Percentiles rank a stretch among this genome's conserved stretches.
Conservation (phyloP, 768 basidiomycete genomes). For the Boletus reticuloceps region DNA sequence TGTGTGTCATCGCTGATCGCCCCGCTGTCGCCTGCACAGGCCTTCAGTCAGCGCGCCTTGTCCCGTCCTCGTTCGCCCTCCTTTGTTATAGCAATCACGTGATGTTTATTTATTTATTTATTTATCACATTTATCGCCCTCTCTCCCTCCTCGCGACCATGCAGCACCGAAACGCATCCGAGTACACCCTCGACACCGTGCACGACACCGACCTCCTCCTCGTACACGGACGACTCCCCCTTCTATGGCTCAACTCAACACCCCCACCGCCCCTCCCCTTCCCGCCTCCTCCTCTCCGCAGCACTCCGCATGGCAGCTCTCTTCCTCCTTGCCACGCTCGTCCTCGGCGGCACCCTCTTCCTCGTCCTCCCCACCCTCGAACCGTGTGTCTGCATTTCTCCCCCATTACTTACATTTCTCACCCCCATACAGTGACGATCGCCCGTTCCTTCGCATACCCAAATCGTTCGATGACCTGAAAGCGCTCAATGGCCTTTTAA, state of each 20-base stretch:
- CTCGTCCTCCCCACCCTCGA: conserved; percentile 77
- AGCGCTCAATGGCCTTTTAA: conserved; percentile 77
- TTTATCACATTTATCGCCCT: not conserved
- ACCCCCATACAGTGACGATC: conserved; percentile 59
- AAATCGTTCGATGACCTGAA: conserved; percentile 87
- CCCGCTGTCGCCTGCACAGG: not conserved
- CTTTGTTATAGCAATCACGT: conserved; percentile 26
- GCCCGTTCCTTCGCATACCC: conserved; percentile 74
- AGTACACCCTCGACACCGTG: conserved; percentile 68
- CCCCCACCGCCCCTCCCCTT: conserved; percentile 37
- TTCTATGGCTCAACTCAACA: conserved; percentile 52
- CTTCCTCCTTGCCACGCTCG: conserved; percentile 63
- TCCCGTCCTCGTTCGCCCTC: conserved; percentile 1
- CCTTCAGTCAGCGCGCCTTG: conserved; percentile 12
- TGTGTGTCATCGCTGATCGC: conserved; percentile 43
- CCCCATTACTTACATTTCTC: not conserved
- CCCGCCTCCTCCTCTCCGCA: conserved; percentile 71
- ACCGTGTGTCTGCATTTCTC: conserved; percentile 48
- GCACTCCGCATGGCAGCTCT: conserved; percentile 81
- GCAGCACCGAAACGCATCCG: conserved; percentile 39
- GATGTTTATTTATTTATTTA: not conserved
- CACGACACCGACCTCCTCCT: conserved; percentile 31
- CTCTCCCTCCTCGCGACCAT: conserved; percentile 4
- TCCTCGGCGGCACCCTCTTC: conserved; percentile 79
- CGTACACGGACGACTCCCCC: conserved; percentile 31